These are phyloP conservation scores for Nannizziopsis barbatae DNA, from an alignment of 2,329 filamentous ascomycete genomes.

Conservation along the genomic window DNA sequence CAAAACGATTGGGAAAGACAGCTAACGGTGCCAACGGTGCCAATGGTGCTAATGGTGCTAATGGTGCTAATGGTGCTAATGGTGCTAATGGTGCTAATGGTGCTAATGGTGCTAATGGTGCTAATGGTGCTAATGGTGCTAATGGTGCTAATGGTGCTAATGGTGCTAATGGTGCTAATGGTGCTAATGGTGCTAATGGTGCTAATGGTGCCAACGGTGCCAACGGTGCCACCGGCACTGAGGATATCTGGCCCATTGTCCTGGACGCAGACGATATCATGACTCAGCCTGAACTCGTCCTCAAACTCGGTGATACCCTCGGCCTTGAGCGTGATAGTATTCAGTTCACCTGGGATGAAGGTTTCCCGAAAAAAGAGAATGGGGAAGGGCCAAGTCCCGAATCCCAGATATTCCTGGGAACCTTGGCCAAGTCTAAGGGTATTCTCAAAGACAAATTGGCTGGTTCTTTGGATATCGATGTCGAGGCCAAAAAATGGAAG, in stretches of 20 bases:
- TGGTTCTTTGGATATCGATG: slow-evolving; percentile 24
- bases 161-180: too few relatives aligned
- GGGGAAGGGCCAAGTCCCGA: not conserved
- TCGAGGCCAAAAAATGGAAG: slow-evolving; percentile 28
- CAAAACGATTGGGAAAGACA: slow-evolving; percentile 17
- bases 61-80: too few relatives aligned
- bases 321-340: slow-evolving; percentile 27
- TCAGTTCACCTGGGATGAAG: slow-evolving; percentile 25
- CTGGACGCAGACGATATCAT: slow-evolving; percentile 34
- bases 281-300: slow-evolving; percentile 23
- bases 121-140: too few relatives aligned
- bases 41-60: too few relatives aligned
- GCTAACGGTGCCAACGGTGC: not conserved
- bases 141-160: too few relatives aligned
- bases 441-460: slow-evolving; percentile 26
- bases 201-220: too few relatives aligned
- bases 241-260: slow-evolving; percentile 21
- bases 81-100: too few relatives aligned
- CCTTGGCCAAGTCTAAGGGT: slow-evolving; percentile 25
- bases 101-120: too few relatives aligned
- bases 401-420: slow-evolving; percentile 20
- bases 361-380: not conserved
- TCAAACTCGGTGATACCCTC: slow-evolving; percentile 20
- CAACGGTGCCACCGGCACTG: not conserved
- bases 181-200: too few relatives aligned